Conservation (phyloP, 345 rosid genomes). For the Moricandia arvensis region DNA sequence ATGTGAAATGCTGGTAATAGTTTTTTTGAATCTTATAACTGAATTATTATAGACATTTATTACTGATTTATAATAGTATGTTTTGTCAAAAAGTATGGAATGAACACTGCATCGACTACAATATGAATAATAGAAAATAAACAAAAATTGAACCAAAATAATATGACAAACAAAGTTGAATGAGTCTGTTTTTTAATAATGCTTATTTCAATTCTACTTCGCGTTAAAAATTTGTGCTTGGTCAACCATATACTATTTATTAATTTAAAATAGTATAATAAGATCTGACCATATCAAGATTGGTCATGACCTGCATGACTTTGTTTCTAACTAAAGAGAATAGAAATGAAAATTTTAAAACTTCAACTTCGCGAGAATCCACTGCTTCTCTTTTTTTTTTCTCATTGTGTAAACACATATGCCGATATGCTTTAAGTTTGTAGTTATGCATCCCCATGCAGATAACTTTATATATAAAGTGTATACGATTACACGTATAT, state of each 20-base stretch:
- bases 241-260: background rate
- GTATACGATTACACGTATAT: background rate
- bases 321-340: background rate
- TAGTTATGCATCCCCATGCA: conserved; percentile 16
- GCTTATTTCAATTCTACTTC: background rate
- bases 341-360: background rate
- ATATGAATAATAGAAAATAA: background rate
- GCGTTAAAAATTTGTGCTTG: background rate
- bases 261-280: background rate
- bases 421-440: conserved; percentile 6
- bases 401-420: background rate
- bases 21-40: background rate
- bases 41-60: background rate
- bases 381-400: background rate
- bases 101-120: background rate
- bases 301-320: conserved; percentile 26
- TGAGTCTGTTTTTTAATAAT: conserved; percentile 5
- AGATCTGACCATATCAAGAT: conserved; percentile 8
- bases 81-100: background rate
- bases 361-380: background rate
- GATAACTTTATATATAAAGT: background rate
- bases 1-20: conserved; percentile 17
- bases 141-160: background rate
- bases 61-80: background rate
- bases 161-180: conserved; percentile 4